Percentiles rank a stretch among this genome's conserved stretches.
Conservation (phyloP, 345 rosid species). For the Sisymbrium irio region DNA sequence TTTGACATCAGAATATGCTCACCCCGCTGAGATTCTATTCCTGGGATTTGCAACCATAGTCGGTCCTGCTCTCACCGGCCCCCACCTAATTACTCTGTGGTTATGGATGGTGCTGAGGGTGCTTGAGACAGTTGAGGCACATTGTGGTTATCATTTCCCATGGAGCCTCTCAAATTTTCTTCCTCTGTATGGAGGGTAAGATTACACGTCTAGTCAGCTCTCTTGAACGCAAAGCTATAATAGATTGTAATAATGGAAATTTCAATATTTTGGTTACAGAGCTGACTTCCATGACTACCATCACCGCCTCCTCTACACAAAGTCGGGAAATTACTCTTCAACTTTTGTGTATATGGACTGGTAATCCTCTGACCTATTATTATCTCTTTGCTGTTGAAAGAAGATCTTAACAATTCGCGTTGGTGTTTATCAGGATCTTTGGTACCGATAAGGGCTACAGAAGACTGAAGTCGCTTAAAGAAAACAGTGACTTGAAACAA, state of each 20-base stretch:
- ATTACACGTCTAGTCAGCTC: not conserved
- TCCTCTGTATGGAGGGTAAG: slow-evolving; percentile 97
- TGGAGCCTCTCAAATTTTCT: slow-evolving; percentile 96
- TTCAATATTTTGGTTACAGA: slow-evolving; percentile 36
- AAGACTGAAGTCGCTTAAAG: slow-evolving; percentile 72
- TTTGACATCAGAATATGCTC: slow-evolving; percentile 98
- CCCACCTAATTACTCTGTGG: slow-evolving; percentile 91
- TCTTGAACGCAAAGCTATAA: not conserved
- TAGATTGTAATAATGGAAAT: not conserved
- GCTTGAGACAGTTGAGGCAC: slow-evolving; percentile 97
- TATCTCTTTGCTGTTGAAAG: not conserved
- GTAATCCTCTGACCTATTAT: slow-evolving; percentile 40
- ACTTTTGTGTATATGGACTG: slow-evolving; percentile 98
- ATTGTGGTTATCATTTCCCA: slow-evolving; percentile 98
- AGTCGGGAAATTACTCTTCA: slow-evolving; percentile 95
- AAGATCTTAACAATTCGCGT: not conserved
- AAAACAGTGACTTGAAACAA: slow-evolving; percentile 27
- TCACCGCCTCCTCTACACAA: slow-evolving; percentile 92
- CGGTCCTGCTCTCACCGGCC: slow-evolving; percentile 98
- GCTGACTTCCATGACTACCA: slow-evolving; percentile 99
- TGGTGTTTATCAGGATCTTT: slow-evolving; percentile 60
- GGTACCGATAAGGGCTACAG: slow-evolving; percentile 95
- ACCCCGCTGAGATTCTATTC: slow-evolving; percentile 96
- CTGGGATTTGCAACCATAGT: slow-evolving; percentile 95
- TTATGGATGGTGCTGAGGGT: slow-evolving; percentile 96